Percentiles rank a stretch among this genome's conserved stretches.
Evolutionary conservation across 768 basidiomycete species (phyloP).

Genomic region (Clavaria fumosa): DNA sequence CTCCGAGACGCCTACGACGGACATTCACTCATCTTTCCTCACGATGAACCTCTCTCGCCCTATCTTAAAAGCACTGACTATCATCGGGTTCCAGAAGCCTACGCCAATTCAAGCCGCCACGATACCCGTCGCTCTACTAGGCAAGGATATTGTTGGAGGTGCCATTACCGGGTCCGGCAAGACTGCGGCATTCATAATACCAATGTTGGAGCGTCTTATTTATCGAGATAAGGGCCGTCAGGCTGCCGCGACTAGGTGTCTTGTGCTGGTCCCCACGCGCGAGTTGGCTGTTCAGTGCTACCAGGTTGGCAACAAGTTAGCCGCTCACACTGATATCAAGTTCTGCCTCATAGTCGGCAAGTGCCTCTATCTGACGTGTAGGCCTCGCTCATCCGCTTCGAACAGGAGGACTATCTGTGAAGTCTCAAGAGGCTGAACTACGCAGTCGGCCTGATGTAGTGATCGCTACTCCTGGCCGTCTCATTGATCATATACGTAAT

Average conservation of each 20-base stretch:
- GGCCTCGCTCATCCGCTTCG: conserved; percentile 4
- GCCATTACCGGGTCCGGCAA: conserved; percentile 98
- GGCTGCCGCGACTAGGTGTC: conserved; percentile 75
- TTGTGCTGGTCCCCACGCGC: conserved; percentile 87
- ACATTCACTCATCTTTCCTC: conserved; percentile 65
- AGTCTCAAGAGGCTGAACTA: conserved; percentile 76
- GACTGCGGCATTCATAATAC: conserved; percentile 93
- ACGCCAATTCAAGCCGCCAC: conserved; percentile 94
- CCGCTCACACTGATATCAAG: conserved; percentile 75
- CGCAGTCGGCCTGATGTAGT: conserved; percentile 84
- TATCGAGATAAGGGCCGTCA: conserved; percentile 85
- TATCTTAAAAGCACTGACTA: conserved; percentile 77
- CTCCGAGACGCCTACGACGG: conserved; percentile 30
- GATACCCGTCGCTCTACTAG: conserved; percentile 84
- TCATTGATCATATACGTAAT: conserved; percentile 96
- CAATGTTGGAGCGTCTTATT: conserved; percentile 81
- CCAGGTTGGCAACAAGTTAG: conserved; percentile 77
- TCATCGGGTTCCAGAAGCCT: conserved; percentile 65
- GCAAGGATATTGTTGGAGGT: conserved; percentile 90
- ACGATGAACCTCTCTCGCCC: conserved; percentile 94
- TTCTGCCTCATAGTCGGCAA: conserved; percentile 87
- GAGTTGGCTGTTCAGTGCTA: conserved; percentile 94
- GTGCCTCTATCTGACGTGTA: conserved; percentile 12
- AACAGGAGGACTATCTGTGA: conserved; percentile 75
- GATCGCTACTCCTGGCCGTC: conserved; percentile 92